phyloP scores from a whole-genome alignment of 2,329 filamentous ascomycete species.

The Fusarium sp. region DNA sequence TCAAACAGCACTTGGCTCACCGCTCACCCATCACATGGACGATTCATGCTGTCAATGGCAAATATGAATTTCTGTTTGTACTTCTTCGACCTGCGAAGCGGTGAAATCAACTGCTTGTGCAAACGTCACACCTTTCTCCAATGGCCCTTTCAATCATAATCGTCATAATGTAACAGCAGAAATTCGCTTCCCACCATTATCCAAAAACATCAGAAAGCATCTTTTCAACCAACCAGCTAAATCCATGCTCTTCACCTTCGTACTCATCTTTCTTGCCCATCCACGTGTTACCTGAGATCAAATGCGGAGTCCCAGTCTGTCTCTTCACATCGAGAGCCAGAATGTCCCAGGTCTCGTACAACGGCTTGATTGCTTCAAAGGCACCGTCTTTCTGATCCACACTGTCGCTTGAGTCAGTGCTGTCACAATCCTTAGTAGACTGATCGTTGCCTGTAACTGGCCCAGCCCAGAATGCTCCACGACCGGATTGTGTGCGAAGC shows the following conservation, averaged over 20 bases:
- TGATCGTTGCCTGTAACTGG: conserved; percentile 46
- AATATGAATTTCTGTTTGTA: conserved; percentile 34
- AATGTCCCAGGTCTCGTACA: conserved; percentile 54
- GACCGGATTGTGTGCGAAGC: conserved; percentile 13
- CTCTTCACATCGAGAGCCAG: conserved; percentile 56
- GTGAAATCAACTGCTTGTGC: conserved; percentile 38
- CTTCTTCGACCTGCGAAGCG: conserved; percentile 39
- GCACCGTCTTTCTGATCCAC: conserved; percentile 16
- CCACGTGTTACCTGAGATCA: conserved; percentile 56
- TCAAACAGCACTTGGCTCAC: conserved; percentile 38
- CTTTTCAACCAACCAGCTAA: conserved; percentile 26
- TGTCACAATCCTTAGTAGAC: conserved; percentile 37
- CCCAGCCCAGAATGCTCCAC: conserved; percentile 42
- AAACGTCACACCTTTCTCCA: conserved; percentile 39
- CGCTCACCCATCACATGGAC: conserved; percentile 16
- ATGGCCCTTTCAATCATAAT: conserved; percentile 24
- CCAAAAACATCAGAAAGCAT: conserved; percentile 30
- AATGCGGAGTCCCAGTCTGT: conserved; percentile 52
- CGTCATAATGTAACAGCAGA: conserved; percentile 35
- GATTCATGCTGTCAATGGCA: neutral
- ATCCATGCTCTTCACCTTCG: conserved; percentile 14
- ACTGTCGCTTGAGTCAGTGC: conserved; percentile 22
- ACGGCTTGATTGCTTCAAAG: conserved; percentile 47
- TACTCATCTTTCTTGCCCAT: conserved; percentile 51
- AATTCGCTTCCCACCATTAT: conserved; percentile 36